These are phyloP conservation scores for Podaxis sp. DNA, from an alignment of 768 basidiomycete genomes.

Conservation along the genomic window DNA sequence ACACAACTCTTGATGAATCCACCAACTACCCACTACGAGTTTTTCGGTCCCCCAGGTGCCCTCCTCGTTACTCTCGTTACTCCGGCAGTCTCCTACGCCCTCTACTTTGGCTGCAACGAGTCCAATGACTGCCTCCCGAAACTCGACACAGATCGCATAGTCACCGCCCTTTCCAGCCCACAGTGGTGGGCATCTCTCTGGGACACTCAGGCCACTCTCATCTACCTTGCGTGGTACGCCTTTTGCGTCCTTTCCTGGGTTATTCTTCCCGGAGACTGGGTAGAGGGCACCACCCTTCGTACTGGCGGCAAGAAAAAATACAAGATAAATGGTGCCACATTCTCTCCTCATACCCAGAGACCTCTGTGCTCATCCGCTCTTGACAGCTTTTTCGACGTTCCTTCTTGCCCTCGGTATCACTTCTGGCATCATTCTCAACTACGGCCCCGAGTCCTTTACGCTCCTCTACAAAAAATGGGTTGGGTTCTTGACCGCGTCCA, in stretches of 20 bases:
- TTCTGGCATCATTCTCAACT: constrained; percentile 65
- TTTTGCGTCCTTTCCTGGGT: constrained; percentile 83
- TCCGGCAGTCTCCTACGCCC: constrained; percentile 67
- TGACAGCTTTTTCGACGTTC: constrained; percentile 83
- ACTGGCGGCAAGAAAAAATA: constrained; percentile 79
- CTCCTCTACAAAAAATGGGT: constrained; percentile 92
- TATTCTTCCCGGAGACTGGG: constrained; percentile 70
- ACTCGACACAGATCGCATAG: constrained; percentile 40
- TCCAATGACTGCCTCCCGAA: constrained; percentile 61
- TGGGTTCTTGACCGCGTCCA: constrained; percentile 80
- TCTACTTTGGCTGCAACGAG: constrained; percentile 81
- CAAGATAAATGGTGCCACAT: constrained; percentile 86
- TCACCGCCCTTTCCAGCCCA: constrained; percentile 43
- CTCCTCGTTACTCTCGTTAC: constrained; percentile 68
- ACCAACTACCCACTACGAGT: constrained; percentile 73
- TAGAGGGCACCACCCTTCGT: constrained; percentile 70
- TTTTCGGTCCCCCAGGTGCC: constrained; percentile 80
- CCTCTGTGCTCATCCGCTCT: constrained; percentile 8
- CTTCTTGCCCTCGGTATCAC: constrained; percentile 77
- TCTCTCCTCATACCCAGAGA: not conserved
- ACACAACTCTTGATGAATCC: constrained; percentile 51
- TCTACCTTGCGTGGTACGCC: constrained; percentile 90
- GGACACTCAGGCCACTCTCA: constrained; percentile 74
- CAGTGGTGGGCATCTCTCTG: constrained; percentile 77
- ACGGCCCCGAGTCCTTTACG: constrained; percentile 80